Evolutionary conservation across 371 early-diverging fungal genomes (phyloP).

Genomic region (Lichtheimia corymbifera): DNA sequence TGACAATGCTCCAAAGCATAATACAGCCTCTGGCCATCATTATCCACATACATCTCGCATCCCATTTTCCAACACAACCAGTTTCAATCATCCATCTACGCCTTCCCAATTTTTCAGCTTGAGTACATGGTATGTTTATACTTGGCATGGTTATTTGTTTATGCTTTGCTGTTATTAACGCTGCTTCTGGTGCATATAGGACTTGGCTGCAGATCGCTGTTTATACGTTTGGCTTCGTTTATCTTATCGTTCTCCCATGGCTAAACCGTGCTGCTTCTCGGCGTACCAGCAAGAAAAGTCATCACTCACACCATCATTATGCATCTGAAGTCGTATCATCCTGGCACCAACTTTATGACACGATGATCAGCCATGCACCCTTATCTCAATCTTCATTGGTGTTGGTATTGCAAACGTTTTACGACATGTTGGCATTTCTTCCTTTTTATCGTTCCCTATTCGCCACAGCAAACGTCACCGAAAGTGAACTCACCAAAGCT

Average conservation of each 20-base stretch:
- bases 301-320: constrained; percentile 30
- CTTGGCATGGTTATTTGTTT: neutral
- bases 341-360: constrained; percentile 26
- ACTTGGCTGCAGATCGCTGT: constrained; percentile 18
- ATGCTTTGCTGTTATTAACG: no score
- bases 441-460: neutral
- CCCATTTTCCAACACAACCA: constrained; percentile 5
- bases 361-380: constrained; percentile 5
- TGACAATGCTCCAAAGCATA: neutral
- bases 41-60: constrained; percentile 4
- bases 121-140: constrained; percentile 5
- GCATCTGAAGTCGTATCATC: constrained; percentile 30
- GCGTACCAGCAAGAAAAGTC: constrained; percentile 14
- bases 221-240: constrained; percentile 27
- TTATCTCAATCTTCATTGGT: constrained; percentile 4
- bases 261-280: constrained; percentile 25
- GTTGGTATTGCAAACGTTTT: constrained; percentile 13
- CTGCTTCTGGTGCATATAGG: neutral
- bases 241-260: constrained; percentile 28
- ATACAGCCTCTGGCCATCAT: neutral
- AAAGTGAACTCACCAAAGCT: constrained; percentile 7
- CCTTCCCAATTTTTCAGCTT: neutral
- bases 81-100: neutral
- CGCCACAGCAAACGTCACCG: constrained; percentile 6
- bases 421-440: neutral